Percentiles rank a stretch among this genome's conserved stretches.
Evolutionary conservation across 176 grass and related monocot genomes (phyloP).

Genomic region (Oryza glumipatula): DNA sequence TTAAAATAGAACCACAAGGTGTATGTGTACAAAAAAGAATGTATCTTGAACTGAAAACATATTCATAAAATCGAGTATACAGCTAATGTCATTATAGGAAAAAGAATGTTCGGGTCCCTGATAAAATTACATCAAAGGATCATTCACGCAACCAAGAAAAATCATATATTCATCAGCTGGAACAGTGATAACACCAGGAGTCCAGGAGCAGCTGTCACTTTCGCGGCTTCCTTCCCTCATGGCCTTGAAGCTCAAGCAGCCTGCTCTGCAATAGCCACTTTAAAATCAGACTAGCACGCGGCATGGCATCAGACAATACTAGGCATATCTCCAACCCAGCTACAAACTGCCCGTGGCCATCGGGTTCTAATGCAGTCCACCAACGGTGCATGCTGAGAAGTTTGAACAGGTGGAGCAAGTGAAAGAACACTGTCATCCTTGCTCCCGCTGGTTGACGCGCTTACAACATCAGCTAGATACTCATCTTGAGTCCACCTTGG

Average conservation of each 20-base stretch:
- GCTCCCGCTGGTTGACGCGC: conserved; percentile 54
- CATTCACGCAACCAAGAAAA: conserved; percentile 27
- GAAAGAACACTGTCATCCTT: conserved; percentile 56
- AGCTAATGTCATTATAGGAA: conserved; percentile 50
- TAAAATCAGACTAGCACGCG: conserved; percentile 3
- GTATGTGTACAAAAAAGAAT: conserved; percentile 60
- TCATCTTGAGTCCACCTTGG: conserved; percentile 94
- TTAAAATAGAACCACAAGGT: conserved; percentile 31
- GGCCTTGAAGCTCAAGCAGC: conserved; percentile 33
- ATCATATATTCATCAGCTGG: conserved; percentile 38
- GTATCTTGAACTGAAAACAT: conserved; percentile 47
- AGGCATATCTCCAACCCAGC: conserved; percentile 86
- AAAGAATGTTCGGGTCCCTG: conserved; percentile 49
- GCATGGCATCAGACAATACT: conserved; percentile 80
- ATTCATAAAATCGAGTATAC: conserved; percentile 60
- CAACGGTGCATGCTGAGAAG: conserved; percentile 82
- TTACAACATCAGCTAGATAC: conserved; percentile 83
- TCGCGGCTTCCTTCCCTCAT: conserved; percentile 21
- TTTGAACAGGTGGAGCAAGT: conserved; percentile 63
- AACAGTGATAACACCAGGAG: conserved; percentile 53
- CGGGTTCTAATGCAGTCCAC: conserved; percentile 96
- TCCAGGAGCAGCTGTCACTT: neutral
- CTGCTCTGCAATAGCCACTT: conserved; percentile 43
- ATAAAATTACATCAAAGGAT: conserved; percentile 50
- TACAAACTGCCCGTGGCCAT: conserved; percentile 83